Base-by-base conservation (phyloP, 2,329 filamentous ascomycete genomes). In the Ilyonectria sp. region DNA sequence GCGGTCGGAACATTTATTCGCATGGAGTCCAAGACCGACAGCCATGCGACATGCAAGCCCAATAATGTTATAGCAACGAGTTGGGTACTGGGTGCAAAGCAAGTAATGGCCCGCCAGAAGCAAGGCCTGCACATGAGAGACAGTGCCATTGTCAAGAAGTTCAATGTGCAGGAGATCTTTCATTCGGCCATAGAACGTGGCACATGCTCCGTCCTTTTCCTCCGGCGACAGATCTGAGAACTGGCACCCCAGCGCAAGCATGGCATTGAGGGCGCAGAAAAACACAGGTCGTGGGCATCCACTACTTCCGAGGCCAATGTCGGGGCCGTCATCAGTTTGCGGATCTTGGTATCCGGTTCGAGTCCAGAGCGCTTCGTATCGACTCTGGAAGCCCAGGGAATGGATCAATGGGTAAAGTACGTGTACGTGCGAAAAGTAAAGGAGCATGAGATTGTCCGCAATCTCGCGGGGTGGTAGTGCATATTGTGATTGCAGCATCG, bases 381-480 rank as follows among this genome's bases (percentile, higher is more conserved):
- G 26, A 11, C 21, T 21, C 15, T 21, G 53, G 26, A 63, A 63
- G 2, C 31, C 47, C 4, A 53, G 21, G 19, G 61, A 64, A 19
- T 64, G 61, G 8, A 19, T 59, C 55, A 55, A 64, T 17, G 61
- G 61, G 33, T 64, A 64, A 17, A 64, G 59, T n/a, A 64, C 59
- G 26, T 64, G 55, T 13, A 54, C 47, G 11, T 47, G 52, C 2
- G 61, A 59, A 6, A 64, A 59, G 37, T 59, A 64, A 1, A 15
- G 23, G 15, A 37, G 23, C 4, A 64, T 6, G n/a, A 64, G 47
- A 9, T 59, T 23, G 23, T 64, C 61, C 8, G 54, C 54, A 15
- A 46, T 35, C 26, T 23, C 44, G n/a, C 61, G 26, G 13, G 61
- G 61, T 1, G 61, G 61, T 3, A 64, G 61, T 8, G 46, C 21